These are phyloP conservation scores for Puccinia hordei DNA, from an alignment of 1,284 basidiomycete species.

Conservation along the genomic window DNA sequence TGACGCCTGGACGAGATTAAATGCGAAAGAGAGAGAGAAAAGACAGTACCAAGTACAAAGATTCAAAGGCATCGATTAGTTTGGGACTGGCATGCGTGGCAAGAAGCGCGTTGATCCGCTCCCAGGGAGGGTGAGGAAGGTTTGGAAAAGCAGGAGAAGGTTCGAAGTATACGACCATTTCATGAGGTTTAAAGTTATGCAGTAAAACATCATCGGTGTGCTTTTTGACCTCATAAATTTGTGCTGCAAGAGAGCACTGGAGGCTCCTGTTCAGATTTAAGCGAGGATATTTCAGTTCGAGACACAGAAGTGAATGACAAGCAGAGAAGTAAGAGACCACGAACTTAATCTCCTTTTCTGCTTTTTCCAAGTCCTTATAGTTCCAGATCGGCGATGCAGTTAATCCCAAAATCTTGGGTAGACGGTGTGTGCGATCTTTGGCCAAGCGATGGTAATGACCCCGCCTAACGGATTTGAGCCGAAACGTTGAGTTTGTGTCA, in stretches of 20 bases:
- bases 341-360: slow-evolving; percentile 60
- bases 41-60: slow-evolving; percentile 4
- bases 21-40: neutral
- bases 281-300: neutral
- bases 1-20: neutral
- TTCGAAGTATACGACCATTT: slow-evolving; percentile 25
- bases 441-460: slow-evolving; percentile 59
- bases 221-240: slow-evolving; percentile 72
- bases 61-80: slow-evolving; percentile 7
- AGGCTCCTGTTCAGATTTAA: slow-evolving; percentile 63
- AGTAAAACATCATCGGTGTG: slow-evolving; percentile 68
- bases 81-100: slow-evolving; percentile 29
- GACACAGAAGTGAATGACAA: neutral
- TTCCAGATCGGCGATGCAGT: slow-evolving; percentile 83
- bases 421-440: slow-evolving; percentile 18
- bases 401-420: slow-evolving; percentile 81
- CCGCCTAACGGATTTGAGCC: slow-evolving; percentile 62
- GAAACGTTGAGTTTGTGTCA: neutral
- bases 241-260: slow-evolving; percentile 71
- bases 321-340: neutral
- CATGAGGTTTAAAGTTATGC: slow-evolving; percentile 65
- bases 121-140: slow-evolving; percentile 10
- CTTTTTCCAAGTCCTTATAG: slow-evolving; percentile 66
- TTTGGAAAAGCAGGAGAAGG: slow-evolving; percentile 6
- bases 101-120: slow-evolving; percentile 21